These are phyloP conservation scores for Cymbidium sinense DNA, from an alignment of 106 monocot genomes.

Conservation along the genomic window DNA sequence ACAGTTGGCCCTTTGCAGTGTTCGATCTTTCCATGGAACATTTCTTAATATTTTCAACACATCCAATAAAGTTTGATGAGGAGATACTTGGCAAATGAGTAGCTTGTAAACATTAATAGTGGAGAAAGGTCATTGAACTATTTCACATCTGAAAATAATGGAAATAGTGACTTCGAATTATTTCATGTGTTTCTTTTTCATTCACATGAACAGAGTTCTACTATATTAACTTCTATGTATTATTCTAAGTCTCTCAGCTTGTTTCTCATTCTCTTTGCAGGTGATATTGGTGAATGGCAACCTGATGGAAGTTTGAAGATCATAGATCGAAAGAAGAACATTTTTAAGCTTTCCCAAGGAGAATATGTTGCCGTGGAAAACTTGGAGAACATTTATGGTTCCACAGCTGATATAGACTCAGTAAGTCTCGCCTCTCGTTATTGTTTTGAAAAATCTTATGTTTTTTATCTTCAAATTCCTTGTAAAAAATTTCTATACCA, in stretches of 20 bases:
- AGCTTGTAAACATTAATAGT: not conserved
- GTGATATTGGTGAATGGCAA: conserved; percentile 94
- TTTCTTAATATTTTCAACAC: too few relatives aligned
- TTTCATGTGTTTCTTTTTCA: not conserved
- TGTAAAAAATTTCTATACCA: not conserved
- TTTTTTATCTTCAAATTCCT: not conserved
- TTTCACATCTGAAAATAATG: not conserved
- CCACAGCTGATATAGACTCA: conserved; percentile 49
- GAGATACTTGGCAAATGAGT: not conserved
- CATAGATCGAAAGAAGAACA: conserved; percentile 94
- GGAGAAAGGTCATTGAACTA: not conserved
- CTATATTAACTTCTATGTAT: not conserved
- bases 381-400: conserved; percentile 82
- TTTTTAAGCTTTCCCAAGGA: conserved; percentile 96
- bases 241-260: not conserved
- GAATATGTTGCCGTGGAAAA: conserved; percentile 98
- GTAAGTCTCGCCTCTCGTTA: conserved; percentile 21
- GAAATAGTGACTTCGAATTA: not conserved
- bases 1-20: not conserved
- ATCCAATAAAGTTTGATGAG: not conserved
- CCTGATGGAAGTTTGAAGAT: conserved; percentile 86
- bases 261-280: conserved; percentile 24
- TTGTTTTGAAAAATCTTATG: not conserved
- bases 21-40: not conserved
- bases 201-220: not conserved